phyloP scores from a whole-genome alignment of 1,284 basidiomycete genomes.

The Xerocomus nothofagi region DNA sequence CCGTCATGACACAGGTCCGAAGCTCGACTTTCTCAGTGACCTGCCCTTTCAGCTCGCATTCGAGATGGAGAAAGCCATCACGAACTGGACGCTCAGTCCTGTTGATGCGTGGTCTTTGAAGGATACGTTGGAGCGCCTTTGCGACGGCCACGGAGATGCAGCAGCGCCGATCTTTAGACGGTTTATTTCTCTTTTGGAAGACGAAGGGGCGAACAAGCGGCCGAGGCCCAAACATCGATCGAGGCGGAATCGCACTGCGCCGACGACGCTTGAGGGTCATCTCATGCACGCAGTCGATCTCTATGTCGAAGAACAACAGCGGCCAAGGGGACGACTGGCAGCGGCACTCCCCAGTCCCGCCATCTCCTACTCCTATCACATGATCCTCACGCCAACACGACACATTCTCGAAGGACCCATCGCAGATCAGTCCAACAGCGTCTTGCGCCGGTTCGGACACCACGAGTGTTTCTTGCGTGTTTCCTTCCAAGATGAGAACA shows the following conservation, averaged over 20 bases:
- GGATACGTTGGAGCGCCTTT: slow-evolving; percentile 23
- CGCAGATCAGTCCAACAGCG: slow-evolving; percentile 60
- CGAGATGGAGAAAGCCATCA: slow-evolving; percentile 40
- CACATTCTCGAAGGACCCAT: slow-evolving; percentile 51
- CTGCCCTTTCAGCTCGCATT: slow-evolving; percentile 41
- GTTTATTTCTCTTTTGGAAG: slow-evolving; percentile 30
- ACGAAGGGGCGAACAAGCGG: slow-evolving; percentile 1
- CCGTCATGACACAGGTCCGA: neutral
- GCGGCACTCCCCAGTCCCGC: slow-evolving; percentile 18
- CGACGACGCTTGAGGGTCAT: slow-evolving; percentile 15
- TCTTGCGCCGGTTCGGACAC: slow-evolving; percentile 50
- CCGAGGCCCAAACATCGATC: neutral
- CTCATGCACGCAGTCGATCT: slow-evolving; percentile 25
- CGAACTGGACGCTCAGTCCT: slow-evolving; percentile 29
- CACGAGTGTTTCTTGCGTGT: slow-evolving; percentile 63
- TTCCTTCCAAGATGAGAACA: slow-evolving; percentile 61
- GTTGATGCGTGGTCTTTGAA: slow-evolving; percentile 25
- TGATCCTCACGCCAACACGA: slow-evolving; percentile 55
- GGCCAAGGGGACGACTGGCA: slow-evolving; percentile 26
- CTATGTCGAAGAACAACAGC: slow-evolving; percentile 29
- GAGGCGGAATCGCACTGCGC: neutral
- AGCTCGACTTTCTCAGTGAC: slow-evolving; percentile 26
- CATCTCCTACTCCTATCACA: slow-evolving; percentile 41
- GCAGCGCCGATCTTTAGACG: slow-evolving; percentile 34
- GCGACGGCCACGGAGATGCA: slow-evolving; percentile 9